Conservation (phyloP, 2,329 filamentous ascomycete species). For the Botryotinia narcissicola region DNA sequence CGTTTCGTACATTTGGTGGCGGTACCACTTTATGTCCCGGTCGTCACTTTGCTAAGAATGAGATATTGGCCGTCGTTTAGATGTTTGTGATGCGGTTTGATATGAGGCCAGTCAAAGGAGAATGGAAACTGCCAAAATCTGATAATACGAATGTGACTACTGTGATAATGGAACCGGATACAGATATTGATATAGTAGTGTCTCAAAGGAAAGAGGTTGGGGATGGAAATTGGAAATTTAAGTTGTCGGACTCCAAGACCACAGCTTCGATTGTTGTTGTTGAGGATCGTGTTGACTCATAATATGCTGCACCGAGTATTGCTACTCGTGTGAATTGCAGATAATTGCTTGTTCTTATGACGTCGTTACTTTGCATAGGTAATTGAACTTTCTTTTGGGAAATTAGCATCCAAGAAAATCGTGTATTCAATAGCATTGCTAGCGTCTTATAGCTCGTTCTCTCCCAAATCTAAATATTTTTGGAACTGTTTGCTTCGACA, state of each 20-base stretch:
- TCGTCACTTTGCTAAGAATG: constrained; percentile 41
- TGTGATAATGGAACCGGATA: constrained; percentile 17
- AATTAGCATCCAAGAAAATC: neutral
- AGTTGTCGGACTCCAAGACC: neutral
- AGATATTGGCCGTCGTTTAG: constrained; percentile 38
- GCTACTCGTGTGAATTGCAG: neutral
- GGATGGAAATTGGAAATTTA: neutral
- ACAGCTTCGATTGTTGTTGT: neutral
- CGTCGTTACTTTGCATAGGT: neutral
- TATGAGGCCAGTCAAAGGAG: neutral
- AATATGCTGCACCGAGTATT: neutral
- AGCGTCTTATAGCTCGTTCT: neutral
- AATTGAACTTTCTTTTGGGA: neutral
- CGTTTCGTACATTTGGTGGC: constrained; percentile 40
- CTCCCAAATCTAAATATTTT: neutral
- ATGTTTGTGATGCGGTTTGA: constrained; percentile 41
- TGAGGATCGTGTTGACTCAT: constrained; percentile 6
- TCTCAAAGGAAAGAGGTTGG: constrained; percentile 22
- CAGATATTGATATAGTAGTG: constrained; percentile 4
- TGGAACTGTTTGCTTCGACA: neutral
- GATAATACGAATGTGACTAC: constrained; percentile 9
- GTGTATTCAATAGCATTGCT: neutral
- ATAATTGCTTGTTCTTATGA: neutral
- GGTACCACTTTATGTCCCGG: constrained; percentile 40
- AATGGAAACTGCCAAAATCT: neutral